Evolutionary conservation across 768 basidiomycete genomes (phyloP).

Genomic region (Lentinula sp.): DNA sequence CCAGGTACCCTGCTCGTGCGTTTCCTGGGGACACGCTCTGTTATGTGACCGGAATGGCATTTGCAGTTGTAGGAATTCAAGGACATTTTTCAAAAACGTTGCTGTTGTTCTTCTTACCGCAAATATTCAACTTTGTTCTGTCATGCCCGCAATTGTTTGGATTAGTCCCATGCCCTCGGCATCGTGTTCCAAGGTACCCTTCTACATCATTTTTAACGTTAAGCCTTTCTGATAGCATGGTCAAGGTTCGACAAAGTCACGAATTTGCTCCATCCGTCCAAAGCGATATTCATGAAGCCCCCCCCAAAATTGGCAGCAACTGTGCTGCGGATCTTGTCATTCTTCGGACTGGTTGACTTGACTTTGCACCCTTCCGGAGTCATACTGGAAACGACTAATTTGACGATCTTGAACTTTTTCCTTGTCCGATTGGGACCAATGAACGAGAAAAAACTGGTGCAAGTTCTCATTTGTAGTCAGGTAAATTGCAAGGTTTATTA

Average conservation of each 20-base stretch:
- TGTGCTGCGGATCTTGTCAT: conserved; percentile 52
- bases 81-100: conserved; percentile 97
- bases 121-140: conserved; percentile 95
- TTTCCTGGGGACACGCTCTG: conserved; percentile 98
- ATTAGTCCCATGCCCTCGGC: conserved; percentile 88
- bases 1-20: conserved; percentile 90
- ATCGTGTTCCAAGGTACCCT: conserved; percentile 82
- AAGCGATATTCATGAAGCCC: conserved; percentile 49
- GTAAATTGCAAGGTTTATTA: conserved; percentile 26
- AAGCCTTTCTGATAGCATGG: neutral
- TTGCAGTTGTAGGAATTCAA: conserved; percentile 95
- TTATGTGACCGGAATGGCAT: conserved; percentile 98
- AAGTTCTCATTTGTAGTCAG: conserved; percentile 70
- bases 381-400: conserved; percentile 74
- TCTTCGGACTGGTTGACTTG: conserved; percentile 63
- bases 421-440: conserved; percentile 79
- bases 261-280: conserved; percentile 75
- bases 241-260: conserved; percentile 69
- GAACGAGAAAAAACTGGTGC: conserved; percentile 75
- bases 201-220: neutral
- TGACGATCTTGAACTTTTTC: conserved; percentile 87
- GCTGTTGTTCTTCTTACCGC: conserved; percentile 93
- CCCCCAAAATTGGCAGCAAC: conserved; percentile 50
- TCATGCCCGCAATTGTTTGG: conserved; percentile 95
- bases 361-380: conserved; percentile 44